Percentiles rank a stretch among this genome's conserved stretches.
Evolutionary conservation across 1,139 yeast genomes (phyloP).

Genomic region (Pichia sp.): DNA sequence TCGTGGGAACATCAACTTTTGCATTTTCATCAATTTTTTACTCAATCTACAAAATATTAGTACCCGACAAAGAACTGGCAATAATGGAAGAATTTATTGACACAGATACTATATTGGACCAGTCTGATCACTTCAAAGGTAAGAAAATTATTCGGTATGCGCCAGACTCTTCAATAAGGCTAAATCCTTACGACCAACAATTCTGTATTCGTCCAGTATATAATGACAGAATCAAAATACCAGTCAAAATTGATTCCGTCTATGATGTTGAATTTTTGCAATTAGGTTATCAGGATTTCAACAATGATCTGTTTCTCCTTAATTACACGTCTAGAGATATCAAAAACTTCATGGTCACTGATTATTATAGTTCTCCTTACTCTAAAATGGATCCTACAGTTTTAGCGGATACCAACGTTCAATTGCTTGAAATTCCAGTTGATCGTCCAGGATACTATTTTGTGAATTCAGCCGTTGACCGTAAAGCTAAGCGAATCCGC

Average conservation of each 20-base stretch:
- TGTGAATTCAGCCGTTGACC: slow-evolving; percentile 57
- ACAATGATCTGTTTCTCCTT: slow-evolving; percentile 39
- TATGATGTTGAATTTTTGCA: slow-evolving; percentile 64
- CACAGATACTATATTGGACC: slow-evolving; percentile 42
- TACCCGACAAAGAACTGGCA: slow-evolving; percentile 57
- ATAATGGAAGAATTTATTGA: slow-evolving; percentile 52
- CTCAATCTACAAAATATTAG: slow-evolving; percentile 38
- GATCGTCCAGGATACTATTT: slow-evolving; percentile 66
- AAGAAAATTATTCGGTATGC: slow-evolving; percentile 77
- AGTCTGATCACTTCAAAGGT: slow-evolving; percentile 75
- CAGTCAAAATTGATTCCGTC: slow-evolving; percentile 77
- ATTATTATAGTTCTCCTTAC: slow-evolving; percentile 30
- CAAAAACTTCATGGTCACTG: slow-evolving; percentile 35
- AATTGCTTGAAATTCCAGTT: slow-evolving; percentile 53
- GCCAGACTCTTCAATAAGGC: slow-evolving; percentile 83
- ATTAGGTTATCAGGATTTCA: slow-evolving; percentile 53
- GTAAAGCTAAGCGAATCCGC: slow-evolving; percentile 56
- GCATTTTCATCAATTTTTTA: slow-evolving; percentile 34
- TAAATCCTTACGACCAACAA: slow-evolving; percentile 67
- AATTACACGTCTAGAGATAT: slow-evolving; percentile 56
- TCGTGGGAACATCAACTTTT: slow-evolving; percentile 36
- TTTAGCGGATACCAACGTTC: slow-evolving; percentile 35
- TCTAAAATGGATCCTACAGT: slow-evolving; percentile 28
- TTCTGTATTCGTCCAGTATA: slow-evolving; percentile 50
- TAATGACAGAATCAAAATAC: slow-evolving; percentile 39